Conservation (phyloP, 345 rosid genomes). For the Carallia pectinifolia region DNA sequence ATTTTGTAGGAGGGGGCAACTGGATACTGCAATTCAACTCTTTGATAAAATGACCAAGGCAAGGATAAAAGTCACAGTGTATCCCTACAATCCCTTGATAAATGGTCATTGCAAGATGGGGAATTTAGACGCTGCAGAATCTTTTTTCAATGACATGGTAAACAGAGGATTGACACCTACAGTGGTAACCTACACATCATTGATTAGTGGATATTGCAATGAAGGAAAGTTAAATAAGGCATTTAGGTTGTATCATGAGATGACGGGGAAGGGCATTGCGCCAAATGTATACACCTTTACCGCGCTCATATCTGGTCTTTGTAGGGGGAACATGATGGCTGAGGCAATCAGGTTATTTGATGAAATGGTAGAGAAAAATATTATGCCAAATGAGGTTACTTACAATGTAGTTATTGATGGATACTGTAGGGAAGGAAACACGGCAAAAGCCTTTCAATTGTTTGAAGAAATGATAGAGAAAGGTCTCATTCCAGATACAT, state of each 20-base stretch:
- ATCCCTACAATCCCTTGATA: conserved; percentile 82
- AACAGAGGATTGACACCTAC: conserved; percentile 59
- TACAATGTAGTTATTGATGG: conserved; percentile 88
- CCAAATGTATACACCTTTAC: conserved; percentile 67
- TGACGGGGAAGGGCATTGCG: conserved; percentile 72
- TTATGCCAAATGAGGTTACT: conserved; percentile 73
- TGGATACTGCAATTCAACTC: conserved; percentile 52
- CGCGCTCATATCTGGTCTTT: conserved; percentile 70
- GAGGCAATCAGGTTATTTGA: conserved; percentile 59
- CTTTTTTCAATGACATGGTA: conserved; percentile 54
- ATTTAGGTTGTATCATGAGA: conserved; percentile 71
- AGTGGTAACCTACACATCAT: conserved; percentile 67
- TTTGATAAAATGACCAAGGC: conserved; percentile 51
- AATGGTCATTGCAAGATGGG: conserved; percentile 73
- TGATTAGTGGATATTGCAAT: conserved; percentile 74
- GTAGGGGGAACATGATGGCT: conserved; percentile 45
- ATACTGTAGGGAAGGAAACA: conserved; percentile 54
- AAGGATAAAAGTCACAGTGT: conserved; percentile 51
- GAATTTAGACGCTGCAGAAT: conserved; percentile 52
- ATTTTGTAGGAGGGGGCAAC: conserved; percentile 68
- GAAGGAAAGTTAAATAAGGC: conserved; percentile 57
- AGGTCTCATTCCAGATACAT: conserved; percentile 80
- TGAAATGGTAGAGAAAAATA: conserved; percentile 55
- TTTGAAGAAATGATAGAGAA: conserved; percentile 59
- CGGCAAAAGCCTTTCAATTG: conserved; percentile 58